Conservation (phyloP, 1,139 yeast species). For the Yamadazyma taylorii region DNA sequence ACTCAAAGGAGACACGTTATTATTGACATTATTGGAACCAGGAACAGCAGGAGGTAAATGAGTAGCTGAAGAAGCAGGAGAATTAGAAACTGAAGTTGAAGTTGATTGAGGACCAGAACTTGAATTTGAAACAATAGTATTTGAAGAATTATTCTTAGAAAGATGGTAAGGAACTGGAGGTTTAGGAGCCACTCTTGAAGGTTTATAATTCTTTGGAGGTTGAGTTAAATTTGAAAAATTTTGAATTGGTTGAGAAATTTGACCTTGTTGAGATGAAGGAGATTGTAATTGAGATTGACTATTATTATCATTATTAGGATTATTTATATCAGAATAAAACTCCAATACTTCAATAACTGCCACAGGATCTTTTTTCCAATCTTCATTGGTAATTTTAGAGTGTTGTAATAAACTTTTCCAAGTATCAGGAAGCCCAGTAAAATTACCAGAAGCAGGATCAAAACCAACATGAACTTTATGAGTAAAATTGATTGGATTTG, state of each 20-base stretch:
- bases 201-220: conserved; percentile 27
- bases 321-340: conserved; percentile 59
- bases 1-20: conserved; percentile 34
- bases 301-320: conserved; percentile 17
- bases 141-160: conserved; percentile 18
- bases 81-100: conserved; percentile 5
- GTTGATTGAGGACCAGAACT: conserved; percentile 1
- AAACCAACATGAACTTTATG: conserved; percentile 65
- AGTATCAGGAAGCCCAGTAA: conserved; percentile 76
- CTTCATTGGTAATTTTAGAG: conserved; percentile 78
- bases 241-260: conserved; percentile 3
- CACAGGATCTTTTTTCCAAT: conserved; percentile 80
- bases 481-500: conserved; percentile 75
- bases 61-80: neutral
- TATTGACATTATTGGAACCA: neutral
- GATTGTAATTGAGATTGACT: conserved; percentile 3
- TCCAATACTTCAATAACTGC: conserved; percentile 92
- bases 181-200: conserved; percentile 45
- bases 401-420: conserved; percentile 76
- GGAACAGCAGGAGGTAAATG: conserved; percentile 8
- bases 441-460: conserved; percentile 70
- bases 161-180: conserved; percentile 46
- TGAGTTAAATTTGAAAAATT: conserved; percentile 16
- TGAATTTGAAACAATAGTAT: neutral
- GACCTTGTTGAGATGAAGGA: conserved; percentile 3